Conservation (phyloP, 1,284 basidiomycete genomes). For the Ustilago hordei region DNA sequence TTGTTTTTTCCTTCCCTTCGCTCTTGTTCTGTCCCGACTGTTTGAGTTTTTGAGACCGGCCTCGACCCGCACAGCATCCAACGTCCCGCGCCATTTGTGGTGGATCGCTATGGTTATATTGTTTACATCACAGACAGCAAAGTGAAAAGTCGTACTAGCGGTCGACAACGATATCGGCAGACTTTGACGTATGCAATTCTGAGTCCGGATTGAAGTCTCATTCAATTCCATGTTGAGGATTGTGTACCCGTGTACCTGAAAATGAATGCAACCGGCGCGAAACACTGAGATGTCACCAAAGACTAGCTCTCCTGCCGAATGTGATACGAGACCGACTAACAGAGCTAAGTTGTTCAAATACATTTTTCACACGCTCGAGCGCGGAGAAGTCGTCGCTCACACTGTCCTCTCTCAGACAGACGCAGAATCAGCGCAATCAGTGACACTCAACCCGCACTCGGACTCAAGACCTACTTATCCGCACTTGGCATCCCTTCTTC, state of each 20-base stretch:
- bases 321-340: not conserved
- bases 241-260: not conserved
- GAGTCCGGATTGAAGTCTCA: not conserved
- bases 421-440: not conserved
- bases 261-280: not conserved
- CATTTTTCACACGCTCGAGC: slow-evolving; percentile 2
- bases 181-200: not conserved
- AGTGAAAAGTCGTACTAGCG: too few relatives aligned
- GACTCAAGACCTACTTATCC: not conserved
- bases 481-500: not conserved
- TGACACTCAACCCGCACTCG: not conserved
- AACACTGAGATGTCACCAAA: not conserved
- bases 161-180: not conserved
- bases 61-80: not conserved
- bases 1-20: slow-evolving; percentile 5
- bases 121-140: too few relatives aligned
- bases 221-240: not conserved
- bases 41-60: not conserved
- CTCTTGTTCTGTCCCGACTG: not conserved
- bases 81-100: too few relatives aligned
- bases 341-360: not conserved
- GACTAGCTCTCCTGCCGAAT: not conserved
- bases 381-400: not conserved
- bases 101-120: too few relatives aligned
- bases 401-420: not conserved